Base-by-base conservation (phyloP, 1,139 yeast species). In the Nadsonia commutata region DNA sequence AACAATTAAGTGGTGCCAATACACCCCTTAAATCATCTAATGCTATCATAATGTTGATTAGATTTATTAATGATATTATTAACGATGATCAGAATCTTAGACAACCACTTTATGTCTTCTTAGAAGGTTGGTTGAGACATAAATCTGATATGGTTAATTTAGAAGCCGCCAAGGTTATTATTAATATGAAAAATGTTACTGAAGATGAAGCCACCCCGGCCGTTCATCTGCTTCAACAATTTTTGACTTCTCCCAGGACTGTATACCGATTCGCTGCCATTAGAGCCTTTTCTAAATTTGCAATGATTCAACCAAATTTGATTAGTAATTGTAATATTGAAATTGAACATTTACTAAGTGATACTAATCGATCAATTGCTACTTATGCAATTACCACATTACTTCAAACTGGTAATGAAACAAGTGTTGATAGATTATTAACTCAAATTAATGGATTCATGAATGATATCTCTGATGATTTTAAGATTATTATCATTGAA, bases 371-470 rank as follows among this genome's bases (percentile, higher is more conserved):
- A 63, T 80, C 95, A 37, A 78, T 90, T 53, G 90, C 97, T n/a
- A 90, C 98, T n/a, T 88, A 86, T 63, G 97, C 98, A 23, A 90
- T 90, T 59, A 90, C 98, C 39, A 90, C 97, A 2, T 71, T 90
- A 57, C 76, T 90, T 61, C 90, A 88, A 66, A 90, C 98, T 5
- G 95, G 96, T 63, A 90, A 90, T 48, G 81, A 86, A 48, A 86
- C 82, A 51, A 80, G 80, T 56, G 95, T 90, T 45, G 95, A 90
- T 59, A 74, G 95, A 56, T 74, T 90, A 55, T 84, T 90, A 63
- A 70, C 79, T 50, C 88, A 86, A 49, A 85, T 93, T 67, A 74
- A 94, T 31, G 81, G 84, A 37, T 80, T 85, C 58, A 85, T 88
- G 81, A 85, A 78, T 58, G 97, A 88, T 55, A 90, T 90, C 53